Evolutionary conservation across 805 yeast genomes (phyloP), one percentile per base, ranked within the genome.

Genomic region (Scheffersomyces lignosus): DNA sequence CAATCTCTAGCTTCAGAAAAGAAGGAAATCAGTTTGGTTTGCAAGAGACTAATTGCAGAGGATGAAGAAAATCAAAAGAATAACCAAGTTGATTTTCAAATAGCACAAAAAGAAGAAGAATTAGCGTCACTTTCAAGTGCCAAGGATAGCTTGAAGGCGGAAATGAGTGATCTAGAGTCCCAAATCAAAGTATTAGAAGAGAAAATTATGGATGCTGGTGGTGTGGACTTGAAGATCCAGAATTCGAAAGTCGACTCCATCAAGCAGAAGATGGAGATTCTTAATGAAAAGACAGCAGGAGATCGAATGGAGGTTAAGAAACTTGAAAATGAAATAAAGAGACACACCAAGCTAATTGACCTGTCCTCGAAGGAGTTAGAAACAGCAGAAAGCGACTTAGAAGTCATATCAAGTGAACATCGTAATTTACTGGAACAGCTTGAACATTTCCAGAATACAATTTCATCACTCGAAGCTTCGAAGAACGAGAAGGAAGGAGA

Each of bases 191-290:
- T 49, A 0, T 62, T 90, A 3, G 90, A 88, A 47, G 86, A 82
- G 38, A 75, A 81, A 52, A 87, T 93, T 27, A 79, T 90, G 86
- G 82, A 85, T 33, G 83, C 87, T 36, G 99, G 99, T 36, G 99
- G 99, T 42, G 82, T 86, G 6, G 80, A 80, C 43, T 69, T 93
- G 45, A 79, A 87, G 38, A 58, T 85, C 42, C 96, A 89, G 51
- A 83, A 80, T 43, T 77, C 95, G 1, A 84, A 80, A 52, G 96
- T 93, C 6, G 89, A 81, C 49, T 83, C 95, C 1, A 68, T 84
- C 23, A 67, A 70, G 29, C 86, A 84, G 48, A 76, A 78, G 50
- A 74, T 85, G 18, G 86, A 81, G 36, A 75, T 83, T 14, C 57
- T 80, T 10, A 66, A 63, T 24, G 77, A 77, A 29, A 80, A 78